phyloP scores from a whole-genome alignment of 352 stramenopile species.

The Pythium rhizo-oryzae region DNA sequence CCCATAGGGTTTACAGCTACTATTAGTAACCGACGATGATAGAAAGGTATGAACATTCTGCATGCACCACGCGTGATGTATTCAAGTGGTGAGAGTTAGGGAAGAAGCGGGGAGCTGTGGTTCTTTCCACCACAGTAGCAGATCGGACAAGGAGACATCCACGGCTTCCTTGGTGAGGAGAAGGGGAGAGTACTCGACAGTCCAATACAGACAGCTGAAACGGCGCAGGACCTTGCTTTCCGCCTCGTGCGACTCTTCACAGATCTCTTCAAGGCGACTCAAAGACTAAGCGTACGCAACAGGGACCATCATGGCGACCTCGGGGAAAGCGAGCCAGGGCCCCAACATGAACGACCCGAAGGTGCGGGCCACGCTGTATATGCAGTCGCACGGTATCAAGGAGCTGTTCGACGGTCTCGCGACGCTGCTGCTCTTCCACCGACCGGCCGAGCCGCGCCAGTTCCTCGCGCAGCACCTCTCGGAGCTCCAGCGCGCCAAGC shows the following conservation, averaged over 20 bases:
- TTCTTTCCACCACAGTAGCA: background rate
- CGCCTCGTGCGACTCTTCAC: background rate
- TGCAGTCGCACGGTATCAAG: conserved; percentile 65
- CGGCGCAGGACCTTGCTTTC: background rate
- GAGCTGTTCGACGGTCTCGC: conserved; percentile 67
- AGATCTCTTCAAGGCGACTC: background rate
- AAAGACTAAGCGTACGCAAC: no score
- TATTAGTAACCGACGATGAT: background rate
- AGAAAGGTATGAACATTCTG: background rate
- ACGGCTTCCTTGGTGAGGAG: background rate
- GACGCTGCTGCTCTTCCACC: conserved; percentile 68
- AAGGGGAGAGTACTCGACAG: background rate
- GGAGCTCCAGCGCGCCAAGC: conserved; percentile 59
- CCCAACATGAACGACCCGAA: conserved; percentile 67
- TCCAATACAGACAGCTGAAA: background rate
- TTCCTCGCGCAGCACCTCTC: conserved; percentile 65
- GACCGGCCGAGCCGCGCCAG: conserved; percentile 54
- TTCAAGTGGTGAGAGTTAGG: background rate
- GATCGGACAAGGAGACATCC: background rate
- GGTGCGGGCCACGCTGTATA: conserved; percentile 64
- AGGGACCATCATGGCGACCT: conserved; percentile 7
- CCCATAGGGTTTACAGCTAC: background rate
- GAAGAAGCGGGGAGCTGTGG: background rate
- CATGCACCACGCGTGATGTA: no score
- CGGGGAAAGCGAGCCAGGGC: conserved; percentile 17